phyloP scores from a whole-genome alignment of 2,329 filamentous ascomycete species.

The Beauveria brongniartii region DNA sequence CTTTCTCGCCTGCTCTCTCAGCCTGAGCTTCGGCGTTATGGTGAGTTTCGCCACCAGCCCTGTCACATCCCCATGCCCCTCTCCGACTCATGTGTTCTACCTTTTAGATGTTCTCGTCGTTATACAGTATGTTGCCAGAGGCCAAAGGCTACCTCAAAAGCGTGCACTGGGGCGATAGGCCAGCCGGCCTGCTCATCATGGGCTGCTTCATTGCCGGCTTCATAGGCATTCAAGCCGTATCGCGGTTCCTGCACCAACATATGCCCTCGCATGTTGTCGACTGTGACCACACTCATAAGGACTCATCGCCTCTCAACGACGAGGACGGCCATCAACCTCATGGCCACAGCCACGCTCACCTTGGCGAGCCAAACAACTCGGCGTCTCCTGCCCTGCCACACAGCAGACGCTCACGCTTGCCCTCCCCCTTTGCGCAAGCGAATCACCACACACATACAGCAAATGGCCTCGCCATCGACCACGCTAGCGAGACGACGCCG shows the following conservation, averaged over 20 bases:
- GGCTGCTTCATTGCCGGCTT: slow-evolving; percentile 64
- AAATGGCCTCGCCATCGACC: slow-evolving; percentile 15
- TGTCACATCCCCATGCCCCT: not conserved
- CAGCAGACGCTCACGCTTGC: slow-evolving; percentile 21
- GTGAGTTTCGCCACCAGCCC: slow-evolving; percentile 39
- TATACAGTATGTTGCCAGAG: slow-evolving; percentile 90
- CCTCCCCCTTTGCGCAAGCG: slow-evolving; percentile 16
- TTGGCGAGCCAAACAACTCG: not conserved
- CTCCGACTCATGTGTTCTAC: not conserved
- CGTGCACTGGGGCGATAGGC: slow-evolving; percentile 57
- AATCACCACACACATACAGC: slow-evolving; percentile 16
- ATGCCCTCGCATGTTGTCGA: slow-evolving; percentile 75
- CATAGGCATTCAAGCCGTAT: slow-evolving; percentile 66
- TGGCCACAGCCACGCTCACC: not conserved
- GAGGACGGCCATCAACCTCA: slow-evolving; percentile 3
- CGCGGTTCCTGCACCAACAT: slow-evolving; percentile 61
- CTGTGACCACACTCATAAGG: slow-evolving; percentile 67
- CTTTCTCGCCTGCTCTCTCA: slow-evolving; percentile 82
- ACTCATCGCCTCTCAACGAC: slow-evolving; percentile 29
- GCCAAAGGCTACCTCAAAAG: slow-evolving; percentile 68
- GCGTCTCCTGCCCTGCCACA: not conserved
- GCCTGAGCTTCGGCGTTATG: slow-evolving; percentile 94
- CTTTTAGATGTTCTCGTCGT: slow-evolving; percentile 72
- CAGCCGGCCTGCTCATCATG: slow-evolving; percentile 62
- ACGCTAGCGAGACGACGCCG: slow-evolving; percentile 39